Base-by-base conservation (phyloP, 345 rosid species). In the Erysimum cheiranthoides region DNA sequence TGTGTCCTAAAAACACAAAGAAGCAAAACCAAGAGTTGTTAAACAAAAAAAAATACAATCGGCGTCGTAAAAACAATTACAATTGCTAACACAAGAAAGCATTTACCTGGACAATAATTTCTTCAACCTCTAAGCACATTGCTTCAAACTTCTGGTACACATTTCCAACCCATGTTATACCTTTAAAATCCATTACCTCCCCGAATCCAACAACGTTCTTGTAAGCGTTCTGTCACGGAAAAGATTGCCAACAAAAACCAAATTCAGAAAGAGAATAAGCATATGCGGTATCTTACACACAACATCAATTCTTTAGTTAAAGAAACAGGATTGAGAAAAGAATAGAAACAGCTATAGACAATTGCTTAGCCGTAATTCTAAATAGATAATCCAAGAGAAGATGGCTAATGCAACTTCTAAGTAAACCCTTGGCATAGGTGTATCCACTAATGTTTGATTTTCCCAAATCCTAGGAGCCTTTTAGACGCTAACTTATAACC, bases 51-150 rank as follows among this genome's bases (percentile, higher is more conserved):
- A 46, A 2, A 9, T 11, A n/a, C 16, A 39, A 43, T 51, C 21
- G 4, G 9, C 18, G 0, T 7, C 16, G 51, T 45, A n/a, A n/a
- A 9, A 18, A 9, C 35, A 46, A 5, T 5, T 10, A 31, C n/a
- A 65, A 56, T 5, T 49, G 6, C 7, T 52, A 32, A 67, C 5
- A 10, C 3, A 50, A 71, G 66, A 62, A 40, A 5, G 21, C 68
- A 35, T 21, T 40, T 81, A 89, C 96, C 98, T 85, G 88, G 61
- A 85, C 86, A 73, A 93, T 84, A 73, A 84, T 79, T 66, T 93
- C 98, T 88, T 93, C 98, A 57, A 90, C 92, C 89, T 93, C 96
- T 85, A 90, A 84, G 81, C 91, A 93, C 91, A 90, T 78, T 61
- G 91, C 84, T 86, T 93, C 98, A 79, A 90, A 89, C 86, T 86